Evolutionary conservation across 306 rosid species (phyloP).

Genomic region (Dryas octopetala): DNA sequence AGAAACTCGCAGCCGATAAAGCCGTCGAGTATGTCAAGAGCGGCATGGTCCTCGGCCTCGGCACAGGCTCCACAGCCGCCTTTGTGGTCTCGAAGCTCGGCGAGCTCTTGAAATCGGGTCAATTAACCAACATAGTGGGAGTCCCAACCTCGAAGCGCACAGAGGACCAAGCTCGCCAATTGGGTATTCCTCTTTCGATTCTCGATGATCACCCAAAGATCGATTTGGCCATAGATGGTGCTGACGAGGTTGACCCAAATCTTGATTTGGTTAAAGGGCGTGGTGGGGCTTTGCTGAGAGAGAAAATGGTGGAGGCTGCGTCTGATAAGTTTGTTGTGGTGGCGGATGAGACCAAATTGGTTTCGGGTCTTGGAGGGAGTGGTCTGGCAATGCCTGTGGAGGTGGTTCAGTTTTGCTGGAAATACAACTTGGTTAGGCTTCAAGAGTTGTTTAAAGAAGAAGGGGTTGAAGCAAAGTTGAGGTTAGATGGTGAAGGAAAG

Average conservation of each 20-base stretch:
- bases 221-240: constrained; percentile 84
- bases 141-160: constrained; percentile 87
- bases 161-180: constrained; percentile 73
- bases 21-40: constrained; percentile 74
- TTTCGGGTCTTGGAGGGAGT: constrained; percentile 66
- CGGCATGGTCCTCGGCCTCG: constrained; percentile 92
- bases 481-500: constrained; percentile 51
- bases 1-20: constrained; percentile 78
- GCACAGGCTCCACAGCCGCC: constrained; percentile 92
- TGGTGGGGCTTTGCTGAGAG: constrained; percentile 73
- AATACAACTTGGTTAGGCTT: constrained; percentile 58
- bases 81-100: constrained; percentile 84
- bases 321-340: constrained; percentile 72
- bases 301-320: constrained; percentile 89
- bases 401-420: constrained; percentile 91
- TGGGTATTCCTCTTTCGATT: constrained; percentile 75
- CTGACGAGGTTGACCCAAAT: constrained; percentile 79
- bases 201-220: constrained; percentile 69
- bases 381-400: constrained; percentile 89
- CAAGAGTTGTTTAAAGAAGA: constrained; percentile 63
- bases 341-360: constrained; percentile 69
- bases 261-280: constrained; percentile 80
- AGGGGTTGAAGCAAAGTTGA: constrained; percentile 66
- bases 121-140: constrained; percentile 62
- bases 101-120: constrained; percentile 53